Conservation (phyloP, 495 filamentous ascomycete species). For the Podospora appendiculata region DNA sequence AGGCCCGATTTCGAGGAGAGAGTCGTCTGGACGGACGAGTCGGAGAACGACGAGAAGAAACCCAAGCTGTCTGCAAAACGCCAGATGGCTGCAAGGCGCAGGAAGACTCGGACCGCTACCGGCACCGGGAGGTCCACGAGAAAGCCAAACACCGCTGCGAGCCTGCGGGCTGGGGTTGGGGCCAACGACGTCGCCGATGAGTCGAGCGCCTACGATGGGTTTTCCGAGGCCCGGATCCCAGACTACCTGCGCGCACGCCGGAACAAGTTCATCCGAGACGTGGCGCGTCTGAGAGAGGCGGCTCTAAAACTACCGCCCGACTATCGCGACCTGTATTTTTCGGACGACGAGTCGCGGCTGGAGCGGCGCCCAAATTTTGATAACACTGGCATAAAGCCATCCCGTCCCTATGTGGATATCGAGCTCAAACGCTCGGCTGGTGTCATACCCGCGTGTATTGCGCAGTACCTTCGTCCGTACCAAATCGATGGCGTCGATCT, state of each 20-base stretch:
- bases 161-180: neutral
- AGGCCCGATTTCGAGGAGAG: constrained; percentile 21
- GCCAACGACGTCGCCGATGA: constrained; percentile 9
- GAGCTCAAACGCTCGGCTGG: constrained; percentile 68
- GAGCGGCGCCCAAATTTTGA: constrained; percentile 66
- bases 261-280: constrained; percentile 48
- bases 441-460: constrained; percentile 80
- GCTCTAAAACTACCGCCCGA: constrained; percentile 72
- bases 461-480: constrained; percentile 88
- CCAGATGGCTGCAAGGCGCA: constrained; percentile 4
- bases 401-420: constrained; percentile 65
- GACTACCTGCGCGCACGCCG: constrained; percentile 45
- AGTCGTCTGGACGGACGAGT: constrained; percentile 34
- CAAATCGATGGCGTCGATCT: constrained; percentile 83
- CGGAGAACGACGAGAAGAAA: constrained; percentile 10
- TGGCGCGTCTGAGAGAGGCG: constrained; percentile 51
- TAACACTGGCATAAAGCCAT: constrained; percentile 46
- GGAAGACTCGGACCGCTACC: neutral
- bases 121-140: neutral
- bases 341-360: constrained; percentile 66
- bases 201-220: constrained; percentile 16
- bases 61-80: constrained; percentile 8
- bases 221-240: constrained; percentile 28
- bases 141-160: constrained; percentile 1
- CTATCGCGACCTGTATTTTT: constrained; percentile 79